Evolutionary conservation across 805 yeast genomes (phyloP), one percentile per base, ranked within the genome.

Genomic region (Saturnispora besseyi): DNA sequence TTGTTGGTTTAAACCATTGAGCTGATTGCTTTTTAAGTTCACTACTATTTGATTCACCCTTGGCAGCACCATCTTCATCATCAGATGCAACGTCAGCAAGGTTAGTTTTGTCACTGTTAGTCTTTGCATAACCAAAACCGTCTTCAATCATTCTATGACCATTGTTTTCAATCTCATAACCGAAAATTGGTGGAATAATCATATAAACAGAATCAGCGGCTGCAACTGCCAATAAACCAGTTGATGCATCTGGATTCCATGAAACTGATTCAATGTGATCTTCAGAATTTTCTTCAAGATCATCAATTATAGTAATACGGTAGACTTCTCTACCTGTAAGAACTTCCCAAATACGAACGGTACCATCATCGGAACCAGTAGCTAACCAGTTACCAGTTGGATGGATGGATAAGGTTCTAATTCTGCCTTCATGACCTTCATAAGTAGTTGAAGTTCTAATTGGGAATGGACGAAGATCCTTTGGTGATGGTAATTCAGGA

Each of bases 361-460:
- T 78, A 49, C 98, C 98, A 64, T 93, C 99, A 64, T 93, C 98
- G 15, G 96, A 86, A 51, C 97, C 99, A 3, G 99, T 93, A 21
- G 99, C 99, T 50, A 93, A 72, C 93, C 96, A 93, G 59, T 84
- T 74, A 4, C 99, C 99, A 31, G 81, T 74, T 46, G 96, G 95
- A 63, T 91, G 96, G 44, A 91, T 77, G 8, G 90, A 79, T 29
- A 93, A 62, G 2, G 91, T 75, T 65, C 99, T 82, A 45, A 93
- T 82, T 60, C 82, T 82, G 41, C 84, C 96, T 41, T 70, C 69
- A 64, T 91, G 99, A 30, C 99, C 99, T 53, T 75, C 75, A 65
- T 79, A 91, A 2, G 81, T 68, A 4, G 96, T 89, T 3, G 97
- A 84, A 57, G 93, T 81, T 62, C 81, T 79, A 60, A 89, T 86